Conservation (phyloP, 176 grass and related monocot genomes). For the Oryza glaberrima region DNA sequence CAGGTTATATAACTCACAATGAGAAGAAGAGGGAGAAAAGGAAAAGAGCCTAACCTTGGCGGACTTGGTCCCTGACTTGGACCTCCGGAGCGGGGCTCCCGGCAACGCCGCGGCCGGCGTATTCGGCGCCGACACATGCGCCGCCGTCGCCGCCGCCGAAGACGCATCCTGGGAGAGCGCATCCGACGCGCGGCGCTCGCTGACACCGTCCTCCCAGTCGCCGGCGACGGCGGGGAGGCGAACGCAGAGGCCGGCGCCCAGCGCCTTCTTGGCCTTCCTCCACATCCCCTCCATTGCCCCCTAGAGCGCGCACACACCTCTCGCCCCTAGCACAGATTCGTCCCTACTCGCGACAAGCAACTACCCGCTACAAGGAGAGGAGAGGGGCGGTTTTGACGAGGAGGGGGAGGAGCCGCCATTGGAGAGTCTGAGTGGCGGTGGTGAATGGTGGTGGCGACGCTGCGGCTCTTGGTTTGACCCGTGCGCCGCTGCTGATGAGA, state of each 20-base stretch:
- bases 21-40: neutral
- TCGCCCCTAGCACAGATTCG: conserved; percentile 12
- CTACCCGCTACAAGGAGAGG: neutral
- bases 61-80: conserved; percentile 75
- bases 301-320: neutral
- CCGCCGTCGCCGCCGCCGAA: neutral
- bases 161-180: conserved; percentile 37
- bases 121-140: conserved; percentile 44
- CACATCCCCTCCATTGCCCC: conserved; percentile 68
- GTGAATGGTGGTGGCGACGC: neutral
- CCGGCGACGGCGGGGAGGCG: conserved; percentile 49
- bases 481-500: conserved; percentile 22
- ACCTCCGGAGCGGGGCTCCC: conserved; percentile 53
- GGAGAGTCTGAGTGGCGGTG: conserved; percentile 29
- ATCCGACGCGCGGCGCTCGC: conserved; percentile 51
- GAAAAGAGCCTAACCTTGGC: conserved; percentile 59
- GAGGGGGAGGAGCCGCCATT: conserved; percentile 42
- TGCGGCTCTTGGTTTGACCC: conserved; percentile 65
- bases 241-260: conserved; percentile 68
- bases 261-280: conserved; percentile 80
- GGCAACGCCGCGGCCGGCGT: conserved; percentile 49
- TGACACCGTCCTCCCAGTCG: conserved; percentile 42
- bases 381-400: conserved; percentile 47
- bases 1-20: conserved; percentile 22
- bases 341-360: neutral